These are phyloP conservation scores for Sugiyamaella chiloensis DNA, from an alignment of 805 yeast species.

Conservation along the genomic window DNA sequence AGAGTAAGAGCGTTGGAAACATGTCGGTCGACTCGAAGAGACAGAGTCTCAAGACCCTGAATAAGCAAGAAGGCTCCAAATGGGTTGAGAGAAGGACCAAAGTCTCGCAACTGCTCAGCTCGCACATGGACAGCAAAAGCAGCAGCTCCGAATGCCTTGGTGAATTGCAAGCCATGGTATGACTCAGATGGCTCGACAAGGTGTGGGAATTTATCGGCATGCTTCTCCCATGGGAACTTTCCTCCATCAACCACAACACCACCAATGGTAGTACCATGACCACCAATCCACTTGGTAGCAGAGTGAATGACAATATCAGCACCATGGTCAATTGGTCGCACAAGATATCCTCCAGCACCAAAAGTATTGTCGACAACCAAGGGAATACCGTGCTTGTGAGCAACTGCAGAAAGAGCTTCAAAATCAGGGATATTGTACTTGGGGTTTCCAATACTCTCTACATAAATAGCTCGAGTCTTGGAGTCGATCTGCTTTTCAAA, in stretches of 20 bases:
- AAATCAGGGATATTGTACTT: constrained; percentile 90
- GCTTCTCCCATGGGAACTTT: constrained; percentile 84
- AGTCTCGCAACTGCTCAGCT: constrained; percentile 82
- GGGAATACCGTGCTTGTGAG: constrained; percentile 84
- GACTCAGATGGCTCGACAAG: constrained; percentile 89
- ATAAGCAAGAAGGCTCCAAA: constrained; percentile 80
- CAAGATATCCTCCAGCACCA: constrained; percentile 92
- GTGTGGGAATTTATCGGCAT: constrained; percentile 88
- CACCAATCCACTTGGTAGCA: constrained; percentile 97
- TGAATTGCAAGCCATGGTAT: constrained; percentile 82
- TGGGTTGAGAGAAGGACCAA: constrained; percentile 87
- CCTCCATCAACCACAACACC: constrained; percentile 91
- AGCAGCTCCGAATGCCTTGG: constrained; percentile 74
- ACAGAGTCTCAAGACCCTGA: constrained; percentile 92
- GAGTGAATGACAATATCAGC: constrained; percentile 92
- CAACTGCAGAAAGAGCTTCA: constrained; percentile 66
- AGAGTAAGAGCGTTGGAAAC: constrained; percentile 75
- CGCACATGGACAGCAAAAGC: constrained; percentile 81
- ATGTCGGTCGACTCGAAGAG: constrained; percentile 92
- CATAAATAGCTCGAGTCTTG: constrained; percentile 82
- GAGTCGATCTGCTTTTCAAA: constrained; percentile 73
- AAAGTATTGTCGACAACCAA: constrained; percentile 94
- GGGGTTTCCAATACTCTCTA: constrained; percentile 93
- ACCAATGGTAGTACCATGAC: constrained; percentile 93
- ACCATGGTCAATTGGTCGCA: constrained; percentile 82